Base-by-base conservation (phyloP, 208 protist species). In the Sergeia podlipaevii region DNA sequence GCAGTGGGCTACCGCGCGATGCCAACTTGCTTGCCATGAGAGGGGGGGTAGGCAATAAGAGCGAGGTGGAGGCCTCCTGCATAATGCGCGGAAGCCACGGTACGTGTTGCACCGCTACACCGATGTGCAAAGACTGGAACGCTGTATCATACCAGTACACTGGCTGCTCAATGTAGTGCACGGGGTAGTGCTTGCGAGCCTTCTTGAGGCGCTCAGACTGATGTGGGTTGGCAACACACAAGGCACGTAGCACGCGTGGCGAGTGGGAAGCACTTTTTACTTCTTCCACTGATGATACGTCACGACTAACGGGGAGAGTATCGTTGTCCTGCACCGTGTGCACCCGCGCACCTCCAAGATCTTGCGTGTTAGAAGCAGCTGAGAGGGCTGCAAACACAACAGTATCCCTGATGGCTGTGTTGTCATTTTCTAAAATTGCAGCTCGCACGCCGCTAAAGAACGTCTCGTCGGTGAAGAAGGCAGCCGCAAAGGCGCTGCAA, bases 71-170 rank as follows among this genome's bases (percentile, higher is more conserved):
- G 0, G 71, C 66, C 60, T 80, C 79, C 11, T 48, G 41, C 13
- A 82, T 48, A 2, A 89, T 58, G 29, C 69, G 60, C 13, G 80
- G 55, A 26, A 85, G 57, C 88, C 83, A 95, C 26, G 81, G 71
- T 44, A 81, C 36, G 20, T 77, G 79, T 17, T 59, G 60, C 46
- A 79, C 34, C 15, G 76, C 63, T 34, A 52, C 48, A 1, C 80
- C 77, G 13, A 74, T 65, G 50, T 78, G 65, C 51, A 91, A n/a
- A 21, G 65, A 62, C 27, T 62, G 34, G 18, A 91, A 88, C 24
- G 55, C 72, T 20, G 64, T 39, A 42, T 95, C 84, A 42, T 84
- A 80, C 29, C 75, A 63, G 44, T 85, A 87, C 18, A 92, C 46
- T 3, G 60, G 65, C 33, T 64, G 65, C 39, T 82, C 60, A n/a